Evolutionary conservation across 2,329 filamentous ascomycete genomes (phyloP).

Genomic region (Ophiosphaerella narmari): DNA sequence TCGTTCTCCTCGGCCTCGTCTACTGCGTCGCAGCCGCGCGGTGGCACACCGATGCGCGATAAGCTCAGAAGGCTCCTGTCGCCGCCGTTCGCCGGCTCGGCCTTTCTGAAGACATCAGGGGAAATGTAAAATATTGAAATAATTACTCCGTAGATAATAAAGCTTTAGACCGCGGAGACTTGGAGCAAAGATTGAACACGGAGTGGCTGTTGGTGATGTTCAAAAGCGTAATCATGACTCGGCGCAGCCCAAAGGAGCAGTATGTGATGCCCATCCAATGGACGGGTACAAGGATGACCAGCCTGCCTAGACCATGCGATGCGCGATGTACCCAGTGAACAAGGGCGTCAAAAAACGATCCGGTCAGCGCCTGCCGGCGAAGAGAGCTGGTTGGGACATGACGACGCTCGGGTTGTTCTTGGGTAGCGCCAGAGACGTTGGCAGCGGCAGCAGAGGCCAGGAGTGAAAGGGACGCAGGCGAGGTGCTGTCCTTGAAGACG

Average conservation of each 20-base stretch:
- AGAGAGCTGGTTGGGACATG: conserved; percentile 12
- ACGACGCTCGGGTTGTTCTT: conserved; percentile 20
- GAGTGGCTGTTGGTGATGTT: conserved; percentile 7
- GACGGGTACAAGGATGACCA: conserved; percentile 5
- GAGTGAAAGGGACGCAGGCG: conserved; percentile 27
- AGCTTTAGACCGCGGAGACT: conserved; percentile 15
- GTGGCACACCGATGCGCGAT: conserved; percentile 19
- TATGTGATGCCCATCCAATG: conserved; percentile 10
- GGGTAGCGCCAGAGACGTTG: conserved; percentile 22
- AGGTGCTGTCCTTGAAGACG: conserved; percentile 18
- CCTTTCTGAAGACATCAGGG: conserved; percentile 15
- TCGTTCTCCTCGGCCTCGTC: conserved; percentile 31
- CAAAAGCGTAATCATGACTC: conserved; percentile 1
- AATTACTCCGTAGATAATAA: conserved; percentile 17
- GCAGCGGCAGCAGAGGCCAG: conserved; percentile 16
- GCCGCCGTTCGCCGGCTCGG: conserved; percentile 23
- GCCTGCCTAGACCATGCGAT: conserved; percentile 10
- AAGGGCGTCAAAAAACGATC: conserved; percentile 15
- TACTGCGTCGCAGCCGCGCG: conserved; percentile 12
- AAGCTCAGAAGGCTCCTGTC: conserved; percentile 28
- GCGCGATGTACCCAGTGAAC: not conserved
- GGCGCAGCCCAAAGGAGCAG: conserved; percentile 8
- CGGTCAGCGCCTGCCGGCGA: conserved; percentile 10
- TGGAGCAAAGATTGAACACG: conserved; percentile 10
- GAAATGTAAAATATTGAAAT: conserved; percentile 13